These are phyloP conservation scores for Sporobolomyces pararoseus DNA, from an alignment of 768 basidiomycete genomes.

Conservation along the genomic window DNA sequence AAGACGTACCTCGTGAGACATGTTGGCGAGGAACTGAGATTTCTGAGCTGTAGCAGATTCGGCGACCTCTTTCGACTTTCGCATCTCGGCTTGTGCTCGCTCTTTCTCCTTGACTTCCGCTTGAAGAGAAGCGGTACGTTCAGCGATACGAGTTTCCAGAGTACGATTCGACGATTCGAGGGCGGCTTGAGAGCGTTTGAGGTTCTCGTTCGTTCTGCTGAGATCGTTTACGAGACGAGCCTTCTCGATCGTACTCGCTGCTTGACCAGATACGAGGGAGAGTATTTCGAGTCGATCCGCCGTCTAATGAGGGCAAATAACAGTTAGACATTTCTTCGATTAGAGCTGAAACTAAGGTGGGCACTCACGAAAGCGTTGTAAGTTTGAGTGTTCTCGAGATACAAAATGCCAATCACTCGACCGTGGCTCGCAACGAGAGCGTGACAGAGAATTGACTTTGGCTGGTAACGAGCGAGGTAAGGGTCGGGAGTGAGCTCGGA, in stretches of 20 bases:
- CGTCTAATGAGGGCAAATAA: constrained; percentile 1
- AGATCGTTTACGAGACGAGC: constrained; percentile 33
- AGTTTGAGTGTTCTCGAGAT: constrained; percentile 35
- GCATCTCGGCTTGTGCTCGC: constrained; percentile 38
- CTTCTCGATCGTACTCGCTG: constrained; percentile 34
- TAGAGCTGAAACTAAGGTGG: neutral
- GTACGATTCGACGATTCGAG: constrained; percentile 37
- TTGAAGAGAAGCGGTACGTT: constrained; percentile 30
- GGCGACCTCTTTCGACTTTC: constrained; percentile 34
- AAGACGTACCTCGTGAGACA: constrained; percentile 33
- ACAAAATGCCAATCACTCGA: constrained; percentile 37
- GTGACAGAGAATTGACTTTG: constrained; percentile 32
- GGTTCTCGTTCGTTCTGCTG: constrained; percentile 28
- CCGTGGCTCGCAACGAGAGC: constrained; percentile 29
- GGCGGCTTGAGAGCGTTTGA: constrained; percentile 29
- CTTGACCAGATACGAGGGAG: constrained; percentile 33
- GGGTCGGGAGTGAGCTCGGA: constrained; percentile 9
- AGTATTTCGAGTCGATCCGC: constrained; percentile 41
- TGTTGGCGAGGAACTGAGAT: constrained; percentile 40
- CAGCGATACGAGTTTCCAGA: constrained; percentile 35
- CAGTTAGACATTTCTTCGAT: neutral
- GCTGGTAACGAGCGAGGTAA: constrained; percentile 11
- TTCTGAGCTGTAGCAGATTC: constrained; percentile 39
- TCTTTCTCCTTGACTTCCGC: constrained; percentile 38
- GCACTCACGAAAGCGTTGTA: constrained; percentile 31